phyloP scores from a whole-genome alignment of 2,329 filamentous ascomycete genomes.

The Penicillium italicum region DNA sequence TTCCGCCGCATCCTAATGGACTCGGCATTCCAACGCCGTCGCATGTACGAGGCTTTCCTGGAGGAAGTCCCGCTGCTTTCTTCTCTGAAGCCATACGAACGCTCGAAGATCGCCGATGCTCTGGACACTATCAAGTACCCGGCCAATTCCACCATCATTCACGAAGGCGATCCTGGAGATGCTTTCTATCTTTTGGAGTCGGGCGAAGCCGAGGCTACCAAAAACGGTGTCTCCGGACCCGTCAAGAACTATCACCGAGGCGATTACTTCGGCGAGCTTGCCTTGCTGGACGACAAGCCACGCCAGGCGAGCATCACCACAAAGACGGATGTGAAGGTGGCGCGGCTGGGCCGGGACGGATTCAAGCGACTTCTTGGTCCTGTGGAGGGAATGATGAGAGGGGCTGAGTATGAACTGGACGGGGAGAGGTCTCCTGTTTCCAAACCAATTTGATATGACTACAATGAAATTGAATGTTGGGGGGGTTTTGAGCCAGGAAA shows the following conservation, averaged over 20 bases:
- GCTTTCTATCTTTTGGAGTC: constrained; percentile 88
- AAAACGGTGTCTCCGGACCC: constrained; percentile 64
- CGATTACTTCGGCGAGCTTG: constrained; percentile 95
- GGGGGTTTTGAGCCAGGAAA: background rate
- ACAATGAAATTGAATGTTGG: constrained; percentile 13
- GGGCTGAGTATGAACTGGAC: constrained; percentile 48
- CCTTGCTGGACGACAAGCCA: constrained; percentile 87
- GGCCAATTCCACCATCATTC: constrained; percentile 77
- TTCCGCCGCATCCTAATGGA: constrained; percentile 99
- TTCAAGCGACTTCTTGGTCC: constrained; percentile 92
- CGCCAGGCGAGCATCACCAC: constrained; percentile 85
- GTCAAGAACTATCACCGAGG: constrained; percentile 85
- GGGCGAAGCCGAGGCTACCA: constrained; percentile 83
- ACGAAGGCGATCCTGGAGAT: constrained; percentile 84
- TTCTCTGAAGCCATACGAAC: constrained; percentile 83
- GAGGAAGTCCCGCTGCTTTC: constrained; percentile 86
- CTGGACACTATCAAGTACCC: constrained; percentile 86
- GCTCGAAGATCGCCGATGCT: constrained; percentile 95
- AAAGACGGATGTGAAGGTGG: constrained; percentile 85
- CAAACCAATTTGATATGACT: constrained; percentile 22
- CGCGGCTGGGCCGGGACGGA: constrained; percentile 84
- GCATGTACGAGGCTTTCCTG: constrained; percentile 96
- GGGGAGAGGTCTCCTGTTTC: constrained; percentile 26
- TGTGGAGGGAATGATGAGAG: constrained; percentile 89
- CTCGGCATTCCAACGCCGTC: constrained; percentile 88